Evolutionary conservation across 257 asterid genomes (phyloP).

Genomic region (Solanum megistacrolobum): DNA sequence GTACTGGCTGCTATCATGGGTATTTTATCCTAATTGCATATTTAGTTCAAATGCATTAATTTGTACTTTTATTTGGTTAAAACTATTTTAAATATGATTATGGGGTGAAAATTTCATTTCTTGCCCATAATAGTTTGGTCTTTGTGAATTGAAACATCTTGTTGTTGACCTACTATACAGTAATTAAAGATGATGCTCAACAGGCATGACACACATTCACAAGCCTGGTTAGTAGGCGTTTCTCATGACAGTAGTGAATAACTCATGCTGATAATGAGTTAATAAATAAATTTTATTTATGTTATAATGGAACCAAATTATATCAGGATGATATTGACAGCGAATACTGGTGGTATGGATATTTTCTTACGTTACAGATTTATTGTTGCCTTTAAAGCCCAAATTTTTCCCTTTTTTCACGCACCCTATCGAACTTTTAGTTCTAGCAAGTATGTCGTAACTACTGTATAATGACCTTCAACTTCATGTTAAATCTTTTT

Average conservation of each 20-base stretch:
- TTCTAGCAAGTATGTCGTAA: background rate
- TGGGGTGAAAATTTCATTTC: background rate
- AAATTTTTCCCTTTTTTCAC: background rate
- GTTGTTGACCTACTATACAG: background rate
- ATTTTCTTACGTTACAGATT: background rate
- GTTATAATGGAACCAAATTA: background rate
- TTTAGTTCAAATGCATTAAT: background rate
- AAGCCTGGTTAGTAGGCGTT: background rate
- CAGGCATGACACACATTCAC: background rate
- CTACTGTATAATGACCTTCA: background rate
- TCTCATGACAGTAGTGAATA: background rate
- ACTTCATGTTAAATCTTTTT: background rate
- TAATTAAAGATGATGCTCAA: background rate
- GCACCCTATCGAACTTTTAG: background rate
- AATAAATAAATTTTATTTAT: background rate
- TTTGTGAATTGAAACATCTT: background rate
- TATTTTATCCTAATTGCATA: slow-evolving; percentile 13
- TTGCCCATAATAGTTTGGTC: background rate
- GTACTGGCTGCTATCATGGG: slow-evolving; percentile 99
- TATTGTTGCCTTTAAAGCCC: background rate
- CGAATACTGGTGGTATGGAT: background rate
- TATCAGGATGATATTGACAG: background rate
- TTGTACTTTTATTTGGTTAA: background rate
- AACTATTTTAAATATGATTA: background rate
- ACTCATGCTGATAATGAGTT: background rate